Evolutionary conservation across 169 alveolate genomes (phyloP).

Genomic region (Eimeria maxima): DNA sequence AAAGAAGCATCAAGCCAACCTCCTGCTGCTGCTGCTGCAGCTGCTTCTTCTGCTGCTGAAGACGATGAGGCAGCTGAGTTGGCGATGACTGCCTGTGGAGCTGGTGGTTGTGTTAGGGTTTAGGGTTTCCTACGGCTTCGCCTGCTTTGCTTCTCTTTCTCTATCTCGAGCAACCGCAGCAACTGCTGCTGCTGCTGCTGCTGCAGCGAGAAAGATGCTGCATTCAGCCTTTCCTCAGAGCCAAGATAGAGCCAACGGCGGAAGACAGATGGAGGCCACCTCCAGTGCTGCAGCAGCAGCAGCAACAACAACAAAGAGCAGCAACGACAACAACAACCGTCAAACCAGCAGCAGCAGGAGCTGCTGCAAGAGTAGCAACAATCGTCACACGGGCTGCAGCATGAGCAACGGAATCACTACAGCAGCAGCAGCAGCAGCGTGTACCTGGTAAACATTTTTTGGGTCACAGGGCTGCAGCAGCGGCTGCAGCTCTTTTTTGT

Average conservation of each 20-base stretch:
- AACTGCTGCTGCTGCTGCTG: conserved; percentile 46
- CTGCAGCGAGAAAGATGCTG: not conserved
- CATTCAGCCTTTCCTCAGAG: not conserved
- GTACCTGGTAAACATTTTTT: not conserved
- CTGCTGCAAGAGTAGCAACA: not conserved
- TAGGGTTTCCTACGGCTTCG: too few relatives aligned
- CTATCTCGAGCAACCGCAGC: too few relatives aligned
- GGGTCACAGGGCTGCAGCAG: conserved; percentile 33
- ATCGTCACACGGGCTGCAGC: too few relatives aligned
- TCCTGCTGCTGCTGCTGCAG: conserved; percentile 26
- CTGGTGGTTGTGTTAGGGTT: not conserved
- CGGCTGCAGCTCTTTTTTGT: not conserved
- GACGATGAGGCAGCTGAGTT: conserved; percentile 20
- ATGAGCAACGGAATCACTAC: not conserved
- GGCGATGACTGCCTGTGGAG: conserved; percentile 10
- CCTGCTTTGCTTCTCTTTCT: too few relatives aligned
- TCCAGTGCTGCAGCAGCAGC: conserved; percentile 48
- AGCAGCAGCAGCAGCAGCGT: conserved; percentile 5
- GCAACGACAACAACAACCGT: not conserved
- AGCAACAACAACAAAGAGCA: not conserved
- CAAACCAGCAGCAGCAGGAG: not conserved
- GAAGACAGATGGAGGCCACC: conserved; percentile 36
- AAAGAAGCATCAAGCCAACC: not conserved
- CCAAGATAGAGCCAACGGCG: not conserved
- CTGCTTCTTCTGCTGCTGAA: too few relatives aligned